Evolutionary conservation across 441 rosid genomes (phyloP).

Genomic region (Capsella rubella): DNA sequence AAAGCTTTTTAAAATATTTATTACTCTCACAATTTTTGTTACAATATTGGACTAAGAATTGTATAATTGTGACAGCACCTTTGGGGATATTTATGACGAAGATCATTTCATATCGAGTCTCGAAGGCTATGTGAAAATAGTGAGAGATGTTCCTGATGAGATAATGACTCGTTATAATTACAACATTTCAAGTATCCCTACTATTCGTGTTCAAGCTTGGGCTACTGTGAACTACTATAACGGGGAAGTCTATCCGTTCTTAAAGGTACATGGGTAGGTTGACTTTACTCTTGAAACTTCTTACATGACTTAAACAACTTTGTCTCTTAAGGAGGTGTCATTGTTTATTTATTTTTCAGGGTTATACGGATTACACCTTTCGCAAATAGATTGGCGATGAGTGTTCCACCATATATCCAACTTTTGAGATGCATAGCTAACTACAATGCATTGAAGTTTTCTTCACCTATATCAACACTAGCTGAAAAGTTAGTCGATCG

Average conservation of each 20-base stretch:
- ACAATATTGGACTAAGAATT: conserved; percentile 6
- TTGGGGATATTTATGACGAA: conserved; percentile 84
- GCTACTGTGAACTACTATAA: conserved; percentile 69
- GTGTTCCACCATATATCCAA: conserved; percentile 84
- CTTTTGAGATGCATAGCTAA: conserved; percentile 86
- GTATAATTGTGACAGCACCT: conserved; percentile 60
- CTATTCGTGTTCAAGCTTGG: conserved; percentile 80
- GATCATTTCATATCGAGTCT: conserved; percentile 79
- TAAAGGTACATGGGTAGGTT: conserved; percentile 75
- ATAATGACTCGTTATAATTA: conserved; percentile 65
- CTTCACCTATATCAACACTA: conserved; percentile 63
- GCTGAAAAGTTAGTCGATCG: conserved; percentile 69
- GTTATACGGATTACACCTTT: conserved; percentile 85
- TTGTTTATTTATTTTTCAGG: conserved; percentile 56
- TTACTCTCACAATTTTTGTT: background rate
- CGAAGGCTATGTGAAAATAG: conserved; percentile 70
- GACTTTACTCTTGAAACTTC: conserved; percentile 2
- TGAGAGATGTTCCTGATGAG: conserved; percentile 73
- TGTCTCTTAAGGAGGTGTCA: background rate
- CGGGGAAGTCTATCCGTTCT: conserved; percentile 69
- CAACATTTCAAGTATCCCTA: conserved; percentile 68
- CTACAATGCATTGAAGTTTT: conserved; percentile 82
- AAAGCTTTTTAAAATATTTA: background rate
- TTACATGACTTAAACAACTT: background rate
- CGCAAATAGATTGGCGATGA: conserved; percentile 95